Percentiles rank a stretch among this genome's conserved stretches.
phyloP scores from a whole-genome alignment of 768 basidiomycete species.

The Fibroporia radiculosa region DNA sequence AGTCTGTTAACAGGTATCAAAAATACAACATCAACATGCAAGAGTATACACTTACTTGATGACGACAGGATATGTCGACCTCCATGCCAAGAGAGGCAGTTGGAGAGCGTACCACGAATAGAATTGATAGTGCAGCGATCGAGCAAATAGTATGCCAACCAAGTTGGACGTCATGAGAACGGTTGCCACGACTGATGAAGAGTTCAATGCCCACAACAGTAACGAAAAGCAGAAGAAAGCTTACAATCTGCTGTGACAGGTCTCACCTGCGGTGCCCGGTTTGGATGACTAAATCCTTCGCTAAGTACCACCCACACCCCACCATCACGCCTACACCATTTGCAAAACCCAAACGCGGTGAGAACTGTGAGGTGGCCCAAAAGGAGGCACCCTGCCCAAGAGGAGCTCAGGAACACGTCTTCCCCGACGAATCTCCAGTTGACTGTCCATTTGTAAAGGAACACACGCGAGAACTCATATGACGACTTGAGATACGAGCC shows the following conservation, averaged over 20 bases:
- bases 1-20: slow-evolving; percentile 35
- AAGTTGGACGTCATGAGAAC: slow-evolving; percentile 88
- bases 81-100: slow-evolving; percentile 76
- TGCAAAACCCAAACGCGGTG: slow-evolving; percentile 55
- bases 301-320: slow-evolving; percentile 50
- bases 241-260: slow-evolving; percentile 58
- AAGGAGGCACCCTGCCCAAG: slow-evolving; percentile 57
- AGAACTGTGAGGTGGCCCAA: slow-evolving; percentile 56
- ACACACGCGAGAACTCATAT: slow-evolving; percentile 83
- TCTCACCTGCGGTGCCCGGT: slow-evolving; percentile 36
- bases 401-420: slow-evolving; percentile 59
- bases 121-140: slow-evolving; percentile 97
- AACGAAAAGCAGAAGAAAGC: slow-evolving; percentile 18
- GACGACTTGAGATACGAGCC: slow-evolving; percentile 65
- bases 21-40: slow-evolving; percentile 5
- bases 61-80: slow-evolving; percentile 53
- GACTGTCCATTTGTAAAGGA: slow-evolving; percentile 95
- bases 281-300: slow-evolving; percentile 46
- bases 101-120: slow-evolving; percentile 97
- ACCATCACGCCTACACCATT: slow-evolving; percentile 74
- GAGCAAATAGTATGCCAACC: slow-evolving; percentile 85
- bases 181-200: slow-evolving; percentile 36
- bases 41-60: slow-evolving; percentile 45
- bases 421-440: slow-evolving; percentile 91
- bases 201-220: slow-evolving; percentile 10